Evolutionary conservation across 1,284 basidiomycete species (phyloP).

Genomic region (Heterobasidion occidentale): DNA sequence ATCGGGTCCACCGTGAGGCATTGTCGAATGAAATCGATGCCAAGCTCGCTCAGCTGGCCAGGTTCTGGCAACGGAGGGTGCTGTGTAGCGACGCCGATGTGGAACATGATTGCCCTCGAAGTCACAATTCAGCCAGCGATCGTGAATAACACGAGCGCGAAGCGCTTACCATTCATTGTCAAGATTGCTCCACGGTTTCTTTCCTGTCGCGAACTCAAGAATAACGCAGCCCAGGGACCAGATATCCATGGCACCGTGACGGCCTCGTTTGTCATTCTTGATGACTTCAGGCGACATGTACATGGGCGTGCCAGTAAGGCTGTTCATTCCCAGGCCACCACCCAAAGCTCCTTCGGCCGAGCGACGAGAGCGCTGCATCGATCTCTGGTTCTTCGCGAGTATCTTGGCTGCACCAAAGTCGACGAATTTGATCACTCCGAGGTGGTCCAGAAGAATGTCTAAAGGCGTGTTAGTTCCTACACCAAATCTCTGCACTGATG

Average conservation of each 20-base stretch:
- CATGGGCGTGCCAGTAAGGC: conserved; percentile 97
- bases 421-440: conserved; percentile 94
- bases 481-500: neutral
- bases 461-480: neutral
- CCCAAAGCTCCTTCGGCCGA: conserved; percentile 22
- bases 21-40: conserved; percentile 91
- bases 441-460: conserved; percentile 95
- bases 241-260: conserved; percentile 96
- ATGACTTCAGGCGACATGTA: conserved; percentile 99
- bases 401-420: conserved; percentile 99
- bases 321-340: conserved; percentile 56
- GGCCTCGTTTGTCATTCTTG: conserved; percentile 81
- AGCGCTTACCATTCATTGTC: conserved; percentile 92
- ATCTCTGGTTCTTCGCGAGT: conserved; percentile 88
- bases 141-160: neutral
- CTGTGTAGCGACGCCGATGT: conserved; percentile 95
- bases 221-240: conserved; percentile 98
- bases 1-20: conserved; percentile 89
- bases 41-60: conserved; percentile 81
- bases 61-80: conserved; percentile 94
- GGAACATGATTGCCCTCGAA: conserved; percentile 95
- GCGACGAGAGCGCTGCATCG: conserved; percentile 71
- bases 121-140: conserved; percentile 3
- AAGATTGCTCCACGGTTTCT: conserved; percentile 96
- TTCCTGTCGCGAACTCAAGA: conserved; percentile 92